A percentile compares a stretch with the other conserved stretches of the same genome.
Conservation (phyloP, 176 grass and related monocot species). For the Juncus inflexus region DNA sequence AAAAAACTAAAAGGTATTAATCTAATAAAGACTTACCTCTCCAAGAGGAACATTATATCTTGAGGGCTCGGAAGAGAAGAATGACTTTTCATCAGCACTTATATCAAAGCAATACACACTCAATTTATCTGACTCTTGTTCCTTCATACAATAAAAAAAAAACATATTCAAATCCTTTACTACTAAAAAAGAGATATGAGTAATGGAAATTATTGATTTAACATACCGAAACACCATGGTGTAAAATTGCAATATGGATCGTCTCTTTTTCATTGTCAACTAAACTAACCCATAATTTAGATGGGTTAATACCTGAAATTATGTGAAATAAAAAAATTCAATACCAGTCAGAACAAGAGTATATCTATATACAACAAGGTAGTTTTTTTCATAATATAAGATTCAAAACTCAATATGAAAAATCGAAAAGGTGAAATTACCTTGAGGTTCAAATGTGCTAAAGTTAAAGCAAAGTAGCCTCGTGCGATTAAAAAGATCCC, state of each 20-base stretch:
- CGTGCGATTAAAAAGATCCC: conserved; percentile 64
- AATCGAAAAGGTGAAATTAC: conserved; percentile 42
- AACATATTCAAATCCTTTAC: too few relatives aligned
- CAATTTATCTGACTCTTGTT: conserved; percentile 50
- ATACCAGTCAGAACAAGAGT: neutral
- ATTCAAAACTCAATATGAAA: conserved; percentile 12
- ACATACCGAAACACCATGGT: conserved; percentile 50
- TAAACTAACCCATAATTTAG: conserved; percentile 71
- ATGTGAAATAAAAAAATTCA: conserved; percentile 13
- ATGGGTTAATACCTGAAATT: conserved; percentile 47
- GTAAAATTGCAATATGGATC: conserved; percentile 76
- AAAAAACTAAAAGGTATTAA: conserved; percentile 7
- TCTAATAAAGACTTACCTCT: conserved; percentile 64
- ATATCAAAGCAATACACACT: conserved; percentile 60
- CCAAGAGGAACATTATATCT: conserved; percentile 45
- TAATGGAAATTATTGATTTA: conserved; percentile 8
- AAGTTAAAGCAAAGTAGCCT: conserved; percentile 64
- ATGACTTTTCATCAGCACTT: conserved; percentile 51
- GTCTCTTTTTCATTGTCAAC: conserved; percentile 63
- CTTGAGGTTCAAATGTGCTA: conserved; percentile 49
- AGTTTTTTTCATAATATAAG: conserved; percentile 20
- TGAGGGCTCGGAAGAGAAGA: conserved; percentile 54
- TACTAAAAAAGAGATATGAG: conserved; percentile 3
- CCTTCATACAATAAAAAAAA: conserved; percentile 46
- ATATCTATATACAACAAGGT: too few relatives aligned